phyloP scores from a whole-genome alignment of 2,329 filamentous ascomycete genomes.

The Metarhizium brunneum region DNA sequence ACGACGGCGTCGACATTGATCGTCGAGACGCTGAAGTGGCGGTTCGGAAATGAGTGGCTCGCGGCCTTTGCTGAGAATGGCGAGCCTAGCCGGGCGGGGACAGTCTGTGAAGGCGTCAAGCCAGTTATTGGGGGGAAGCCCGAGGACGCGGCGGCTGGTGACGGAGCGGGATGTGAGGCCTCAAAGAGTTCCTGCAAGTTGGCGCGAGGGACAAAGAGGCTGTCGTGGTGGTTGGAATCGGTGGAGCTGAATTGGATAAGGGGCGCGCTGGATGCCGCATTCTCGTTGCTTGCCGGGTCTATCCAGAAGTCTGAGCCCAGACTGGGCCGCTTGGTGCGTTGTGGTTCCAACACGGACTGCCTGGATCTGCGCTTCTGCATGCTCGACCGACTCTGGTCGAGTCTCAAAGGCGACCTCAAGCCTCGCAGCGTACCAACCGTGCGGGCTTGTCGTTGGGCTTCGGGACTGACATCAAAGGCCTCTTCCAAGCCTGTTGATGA shows the following conservation, averaged over 20 bases:
- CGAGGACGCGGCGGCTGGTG: neutral
- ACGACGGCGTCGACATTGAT: constrained; percentile 35
- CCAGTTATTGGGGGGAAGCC: constrained; percentile 3
- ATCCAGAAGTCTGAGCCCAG: constrained; percentile 45
- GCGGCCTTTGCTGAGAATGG: constrained; percentile 42
- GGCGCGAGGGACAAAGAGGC: constrained; percentile 30
- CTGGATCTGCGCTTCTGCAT: constrained; percentile 47
- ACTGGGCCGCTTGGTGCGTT: constrained; percentile 42
- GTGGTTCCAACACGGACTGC: constrained; percentile 36
- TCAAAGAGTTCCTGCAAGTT: constrained; percentile 33
- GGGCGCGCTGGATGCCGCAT: constrained; percentile 12
- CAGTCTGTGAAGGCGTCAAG: constrained; percentile 20
- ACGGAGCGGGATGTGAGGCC: constrained; percentile 14
- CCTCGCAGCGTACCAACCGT: constrained; percentile 40
- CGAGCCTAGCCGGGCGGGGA: constrained; percentile 45
- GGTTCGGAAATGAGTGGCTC: constrained; percentile 53
- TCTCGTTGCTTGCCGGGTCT: constrained; percentile 27
- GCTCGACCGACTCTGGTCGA: constrained; percentile 39
- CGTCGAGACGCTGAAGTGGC: constrained; percentile 36
- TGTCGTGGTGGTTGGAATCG: constrained; percentile 22
- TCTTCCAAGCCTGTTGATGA: constrained; percentile 41
- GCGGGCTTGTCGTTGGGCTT: constrained; percentile 33
- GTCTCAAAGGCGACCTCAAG: constrained; percentile 43
- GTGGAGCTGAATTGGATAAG: constrained; percentile 26
- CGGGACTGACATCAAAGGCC: constrained; percentile 21